A percentile compares a stretch with the other conserved stretches of the same genome.
These are phyloP conservation scores for Fomitopsis palustris DNA, from an alignment of 1,284 basidiomycete species.

Conservation along the genomic window DNA sequence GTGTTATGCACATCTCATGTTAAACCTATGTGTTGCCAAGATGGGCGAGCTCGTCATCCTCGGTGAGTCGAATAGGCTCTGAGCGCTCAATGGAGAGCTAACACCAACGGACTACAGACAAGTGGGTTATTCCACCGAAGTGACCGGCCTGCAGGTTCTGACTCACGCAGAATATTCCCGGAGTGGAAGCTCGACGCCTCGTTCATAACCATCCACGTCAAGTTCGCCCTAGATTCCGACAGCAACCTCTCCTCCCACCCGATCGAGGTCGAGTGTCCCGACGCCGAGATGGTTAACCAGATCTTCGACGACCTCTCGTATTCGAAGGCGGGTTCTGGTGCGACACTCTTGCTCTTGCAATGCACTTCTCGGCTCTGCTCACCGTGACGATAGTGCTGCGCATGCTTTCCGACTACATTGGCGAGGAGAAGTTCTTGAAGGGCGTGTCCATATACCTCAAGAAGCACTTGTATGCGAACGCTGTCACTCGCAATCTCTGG, in stretches of 20 bases:
- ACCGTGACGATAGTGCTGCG: slow-evolving; percentile 64
- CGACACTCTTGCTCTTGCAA: slow-evolving; percentile 7
- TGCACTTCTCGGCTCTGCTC: background rate
- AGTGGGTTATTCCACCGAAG: slow-evolving; percentile 30
- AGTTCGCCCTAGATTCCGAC: slow-evolving; percentile 81
- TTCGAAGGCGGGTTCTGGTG: slow-evolving; percentile 82
- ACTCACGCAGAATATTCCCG: slow-evolving; percentile 56
- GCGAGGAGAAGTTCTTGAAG: slow-evolving; percentile 85
- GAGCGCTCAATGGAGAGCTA: no score
- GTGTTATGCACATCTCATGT: background rate
- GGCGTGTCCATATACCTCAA: slow-evolving; percentile 93
- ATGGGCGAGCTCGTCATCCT: slow-evolving; percentile 92
- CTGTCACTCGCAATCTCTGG: slow-evolving; percentile 88
- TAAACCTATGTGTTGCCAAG: slow-evolving; percentile 28
- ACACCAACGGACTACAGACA: no score
- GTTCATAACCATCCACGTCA: slow-evolving; percentile 64
- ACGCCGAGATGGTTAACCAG: slow-evolving; percentile 86
- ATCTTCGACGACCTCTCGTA: slow-evolving; percentile 88
- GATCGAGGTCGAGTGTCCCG: slow-evolving; percentile 90
- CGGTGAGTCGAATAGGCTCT: slow-evolving; percentile 55
- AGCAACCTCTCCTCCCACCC: slow-evolving; percentile 92
- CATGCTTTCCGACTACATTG: slow-evolving; percentile 89
- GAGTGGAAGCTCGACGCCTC: slow-evolving; percentile 74
- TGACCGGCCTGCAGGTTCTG: background rate
- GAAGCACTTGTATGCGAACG: slow-evolving; percentile 81